Conservation (phyloP, 2,329 filamentous ascomycete genomes). For the Apiospora arundinis region DNA sequence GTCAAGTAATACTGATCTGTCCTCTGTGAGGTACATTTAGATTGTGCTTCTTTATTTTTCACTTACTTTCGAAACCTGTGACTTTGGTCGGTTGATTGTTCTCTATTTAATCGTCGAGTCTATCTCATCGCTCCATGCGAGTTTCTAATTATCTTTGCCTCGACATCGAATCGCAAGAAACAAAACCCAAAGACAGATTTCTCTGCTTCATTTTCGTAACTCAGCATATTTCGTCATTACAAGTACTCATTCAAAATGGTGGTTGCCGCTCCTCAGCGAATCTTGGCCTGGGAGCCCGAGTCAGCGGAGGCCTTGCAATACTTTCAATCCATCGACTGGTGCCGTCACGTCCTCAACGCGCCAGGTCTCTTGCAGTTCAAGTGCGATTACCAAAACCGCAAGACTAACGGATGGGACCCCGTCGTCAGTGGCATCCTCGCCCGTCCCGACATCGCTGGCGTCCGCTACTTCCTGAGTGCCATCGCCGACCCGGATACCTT, state of each 20-base stretch:
- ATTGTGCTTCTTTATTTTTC: too few relatives aligned
- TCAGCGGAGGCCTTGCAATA: neutral
- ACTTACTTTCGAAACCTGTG: too few relatives aligned
- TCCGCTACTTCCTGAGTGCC: conserved; percentile 7
- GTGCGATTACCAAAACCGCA: neutral
- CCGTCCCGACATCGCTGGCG: neutral
- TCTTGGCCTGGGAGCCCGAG: conserved; percentile 4
- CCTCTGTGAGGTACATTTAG: too few relatives aligned
- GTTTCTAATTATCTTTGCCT: too few relatives aligned
- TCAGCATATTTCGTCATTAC: neutral
- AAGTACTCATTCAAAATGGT: neutral
- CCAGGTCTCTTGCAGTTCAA: neutral
- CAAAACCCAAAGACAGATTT: too few relatives aligned
- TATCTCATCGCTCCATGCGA: too few relatives aligned
- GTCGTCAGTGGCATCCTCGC: conserved; percentile 11
- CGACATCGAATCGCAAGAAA: too few relatives aligned
- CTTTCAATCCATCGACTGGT: neutral
- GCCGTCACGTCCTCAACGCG: neutral
- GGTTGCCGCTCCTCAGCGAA: neutral
- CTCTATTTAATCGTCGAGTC: too few relatives aligned
- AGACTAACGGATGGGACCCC: conserved; percentile 10
- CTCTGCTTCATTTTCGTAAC: too few relatives aligned
- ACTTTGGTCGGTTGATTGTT: too few relatives aligned
- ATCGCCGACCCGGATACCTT: neutral
- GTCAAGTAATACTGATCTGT: too few relatives aligned